Base-by-base conservation (phyloP, 116 monocot species). In the Dioscorea cayenensis region DNA sequence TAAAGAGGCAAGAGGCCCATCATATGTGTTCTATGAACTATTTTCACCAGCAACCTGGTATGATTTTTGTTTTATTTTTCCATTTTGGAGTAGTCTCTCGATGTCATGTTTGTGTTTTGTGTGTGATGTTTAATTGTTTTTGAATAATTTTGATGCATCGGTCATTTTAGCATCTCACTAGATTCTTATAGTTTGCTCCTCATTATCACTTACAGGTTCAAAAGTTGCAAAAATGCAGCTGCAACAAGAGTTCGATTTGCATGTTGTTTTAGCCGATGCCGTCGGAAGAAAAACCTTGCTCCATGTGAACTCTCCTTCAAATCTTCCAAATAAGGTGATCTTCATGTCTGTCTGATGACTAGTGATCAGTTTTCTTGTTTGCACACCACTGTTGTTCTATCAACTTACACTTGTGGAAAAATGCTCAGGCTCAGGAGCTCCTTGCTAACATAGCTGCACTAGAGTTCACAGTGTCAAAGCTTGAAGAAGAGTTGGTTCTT, bases 161-260 rank as follows among this genome's bases (percentile, higher is more conserved):
- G 43, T 43, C 12, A 43, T 43, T 43, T n/a, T 43, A 10, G 43
- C 43, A 43, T 43, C n/a, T 43, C 6, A 43, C 12, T 12, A 43
- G 12, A 43, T 43, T n/a, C 69, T 69, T 51, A 19, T 69, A 16
- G 32, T 21, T 60, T 20, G 8, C 36, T 36, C n/a, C n/a, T n/a
- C 5, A 60, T 35, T 20, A 27, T 62, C 69, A 25, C 72, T 4
- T 66, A 66, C 79, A 94, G 94, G 94, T 94, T 66, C 74, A 83
- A 28, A 90, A 71, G 27, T 76, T 94, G 72, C 84, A 90, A 71
- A n/a, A n/a, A 82, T 67, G 70, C 77, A 89, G 55, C 85, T 95
- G 23, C 76, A 86, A 66, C 77, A 86, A 71, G 91, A 95, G 74
- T 77, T 89, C 71, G 81, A 91, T 78, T 79, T 95, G 64, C 91